These are phyloP conservation scores for Chaetomiaceae sp. DNA, from an alignment of 2,329 filamentous ascomycete species.

Conservation along the genomic window DNA sequence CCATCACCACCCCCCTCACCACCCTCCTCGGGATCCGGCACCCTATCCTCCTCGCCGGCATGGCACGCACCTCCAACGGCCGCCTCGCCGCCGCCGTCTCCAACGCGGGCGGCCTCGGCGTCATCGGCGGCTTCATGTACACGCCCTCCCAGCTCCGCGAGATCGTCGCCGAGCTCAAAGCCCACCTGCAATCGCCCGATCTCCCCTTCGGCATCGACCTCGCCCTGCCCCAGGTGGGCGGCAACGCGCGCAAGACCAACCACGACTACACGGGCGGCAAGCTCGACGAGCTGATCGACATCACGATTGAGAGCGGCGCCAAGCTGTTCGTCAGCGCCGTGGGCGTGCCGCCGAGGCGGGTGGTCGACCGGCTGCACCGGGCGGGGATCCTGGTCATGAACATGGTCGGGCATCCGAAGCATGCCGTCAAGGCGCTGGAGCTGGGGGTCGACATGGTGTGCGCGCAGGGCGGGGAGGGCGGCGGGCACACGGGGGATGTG, in stretches of 20 bases:
- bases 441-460: constrained; percentile 87
- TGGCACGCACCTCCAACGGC: constrained; percentile 80
- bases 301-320: constrained; percentile 80
- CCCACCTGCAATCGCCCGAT: constrained; percentile 58
- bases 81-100: constrained; percentile 79
- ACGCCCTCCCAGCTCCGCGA: constrained; percentile 68
- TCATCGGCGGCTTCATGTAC: constrained; percentile 68
- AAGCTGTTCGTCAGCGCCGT: constrained; percentile 83
- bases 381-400: constrained; percentile 89
- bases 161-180: constrained; percentile 84
- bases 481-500: constrained; percentile 87
- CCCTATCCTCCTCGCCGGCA: constrained; percentile 87
- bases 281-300: constrained; percentile 80
- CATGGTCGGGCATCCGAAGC: constrained; percentile 91
- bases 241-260: constrained; percentile 80
- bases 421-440: constrained; percentile 82
- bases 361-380: constrained; percentile 72
- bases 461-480: constrained; percentile 88
- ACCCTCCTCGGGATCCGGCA: constrained; percentile 77
- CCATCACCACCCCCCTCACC: constrained; percentile 73
- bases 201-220: constrained; percentile 90
- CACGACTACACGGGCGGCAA: constrained; percentile 92
- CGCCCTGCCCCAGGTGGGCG: constrained; percentile 84
- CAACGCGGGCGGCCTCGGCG: constrained; percentile 80
- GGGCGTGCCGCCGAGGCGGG: constrained; percentile 70